Evolutionary conservation across 768 basidiomycete species (phyloP).

Genomic region (Termitomyces titanicus): DNA sequence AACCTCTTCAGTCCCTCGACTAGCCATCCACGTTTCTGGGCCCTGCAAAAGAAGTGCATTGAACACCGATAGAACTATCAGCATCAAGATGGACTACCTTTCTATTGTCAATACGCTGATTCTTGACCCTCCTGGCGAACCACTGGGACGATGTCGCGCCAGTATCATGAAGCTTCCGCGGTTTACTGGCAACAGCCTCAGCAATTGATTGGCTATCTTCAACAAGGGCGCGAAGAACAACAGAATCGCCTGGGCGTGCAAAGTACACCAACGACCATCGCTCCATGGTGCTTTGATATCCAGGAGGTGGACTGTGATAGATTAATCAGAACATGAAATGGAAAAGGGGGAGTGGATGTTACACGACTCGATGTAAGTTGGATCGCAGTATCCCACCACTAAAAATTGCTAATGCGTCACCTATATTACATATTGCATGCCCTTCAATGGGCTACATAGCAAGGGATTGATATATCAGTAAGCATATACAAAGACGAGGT

Average conservation of each 20-base stretch:
- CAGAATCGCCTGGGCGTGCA: conserved; percentile 53
- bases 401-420: conserved; percentile 19
- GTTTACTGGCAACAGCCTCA: conserved; percentile 32
- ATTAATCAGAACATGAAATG: background rate
- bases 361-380: conserved; percentile 17
- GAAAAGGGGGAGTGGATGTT: background rate
- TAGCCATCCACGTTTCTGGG: too few relatives aligned
- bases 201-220: conserved; percentile 50
- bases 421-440: conserved; percentile 53
- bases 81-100: conserved; percentile 23
- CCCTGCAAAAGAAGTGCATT: conserved; percentile 23
- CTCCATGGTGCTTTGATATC: conserved; percentile 44
- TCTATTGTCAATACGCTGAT: conserved; percentile 41
- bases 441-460: conserved; percentile 40
- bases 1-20: too few relatives aligned
- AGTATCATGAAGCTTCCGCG: conserved; percentile 33
- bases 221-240: conserved; percentile 45
- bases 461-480: background rate
- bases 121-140: conserved; percentile 40
- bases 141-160: conserved; percentile 36
- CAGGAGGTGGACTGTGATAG: conserved; percentile 51
- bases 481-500: background rate
- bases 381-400: conserved; percentile 20
- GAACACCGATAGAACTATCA: background rate
- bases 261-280: conserved; percentile 72